Evolutionary conservation across 805 yeast genomes (phyloP).

Genomic region (Priceomyces haplophilus): DNA sequence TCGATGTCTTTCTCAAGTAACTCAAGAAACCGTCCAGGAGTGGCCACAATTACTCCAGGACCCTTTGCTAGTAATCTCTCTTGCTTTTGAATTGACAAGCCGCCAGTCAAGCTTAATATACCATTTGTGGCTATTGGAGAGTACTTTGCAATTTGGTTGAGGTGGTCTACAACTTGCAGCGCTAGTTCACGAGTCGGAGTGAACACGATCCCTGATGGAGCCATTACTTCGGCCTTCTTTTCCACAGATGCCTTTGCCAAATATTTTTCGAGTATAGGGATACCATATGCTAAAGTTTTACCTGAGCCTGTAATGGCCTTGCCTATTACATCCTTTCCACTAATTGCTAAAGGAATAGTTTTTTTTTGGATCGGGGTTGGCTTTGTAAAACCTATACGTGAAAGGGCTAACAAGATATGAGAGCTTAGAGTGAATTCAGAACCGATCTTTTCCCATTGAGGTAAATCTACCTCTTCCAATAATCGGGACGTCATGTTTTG

Average conservation of each 20-base stretch:
- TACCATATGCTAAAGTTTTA: constrained; percentile 92
- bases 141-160: constrained; percentile 52
- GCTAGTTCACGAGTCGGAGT: constrained; percentile 97
- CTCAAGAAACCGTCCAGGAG: constrained; percentile 92
- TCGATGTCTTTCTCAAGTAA: constrained; percentile 61
- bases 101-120: constrained; percentile 85
- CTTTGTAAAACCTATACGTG: constrained; percentile 50
- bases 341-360: constrained; percentile 70
- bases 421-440: constrained; percentile 45
- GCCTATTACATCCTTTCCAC: constrained; percentile 83
- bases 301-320: constrained; percentile 98
- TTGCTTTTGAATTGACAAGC: constrained; percentile 91
- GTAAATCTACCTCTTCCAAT: constrained; percentile 42
- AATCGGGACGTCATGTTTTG: constrained; percentile 21
- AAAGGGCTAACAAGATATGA: constrained; percentile 60
- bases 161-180: constrained; percentile 84
- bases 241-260: constrained; percentile 23
- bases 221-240: constrained; percentile 18
- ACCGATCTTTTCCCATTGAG: constrained; percentile 57
- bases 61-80: constrained; percentile 70
- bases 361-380: constrained; percentile 86
- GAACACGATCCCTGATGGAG: constrained; percentile 76
- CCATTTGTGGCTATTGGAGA: constrained; percentile 54
- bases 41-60: constrained; percentile 84
- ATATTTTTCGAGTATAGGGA: constrained; percentile 79